Base-by-base conservation (phyloP, 495 filamentous ascomycete genomes). In the Hypomontagnella monticulosa region DNA sequence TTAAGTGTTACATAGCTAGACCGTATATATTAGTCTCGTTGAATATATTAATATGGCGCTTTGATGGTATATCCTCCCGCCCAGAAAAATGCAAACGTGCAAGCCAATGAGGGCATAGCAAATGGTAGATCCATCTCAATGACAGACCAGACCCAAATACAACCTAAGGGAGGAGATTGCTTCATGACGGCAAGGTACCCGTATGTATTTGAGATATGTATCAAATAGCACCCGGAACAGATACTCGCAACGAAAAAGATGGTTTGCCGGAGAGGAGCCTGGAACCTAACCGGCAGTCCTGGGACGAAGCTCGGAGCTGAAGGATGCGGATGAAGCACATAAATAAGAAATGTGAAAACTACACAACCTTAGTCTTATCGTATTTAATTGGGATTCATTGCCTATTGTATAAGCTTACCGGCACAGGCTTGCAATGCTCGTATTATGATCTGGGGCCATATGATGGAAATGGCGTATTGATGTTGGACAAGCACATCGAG, bases 131-230 rank as follows among this genome's bases (percentile, higher is more conserved):
- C 78, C 78, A 97, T 85, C 77, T 99, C 95, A 46, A 97, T 79
- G 33, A 97, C 87, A 14, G 89, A 88, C 95, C 94, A 99, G 11
- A 99, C 86, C 94, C 94, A 97, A 15, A 97, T 73, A 12, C 91
- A 93, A 1, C 93, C 96, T n/a, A 96, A 73, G 16, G 92, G 87
- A 16, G 95, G 95, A 0, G 93, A 91, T 55, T 85, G 87, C 79
- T 96, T 96, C 95, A 99, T 94, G 2, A 97, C 88, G 9, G 88
- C 91, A 71, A 92, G 88, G 69, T 97, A 97, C 0, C 88, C 86
- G 52, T 87, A 83, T 27, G 77, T 81, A 71, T 97, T 99, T 4
- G 90, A 92, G 15, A 92, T 87, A 56, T 89, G 78, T 36, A 98
- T 88, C 36, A 97, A 80, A 75, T 91, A 92, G 73, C 84, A 89